phyloP scores from a whole-genome alignment of 169 alveolate genomes.

The Plasmodium adleri region DNA sequence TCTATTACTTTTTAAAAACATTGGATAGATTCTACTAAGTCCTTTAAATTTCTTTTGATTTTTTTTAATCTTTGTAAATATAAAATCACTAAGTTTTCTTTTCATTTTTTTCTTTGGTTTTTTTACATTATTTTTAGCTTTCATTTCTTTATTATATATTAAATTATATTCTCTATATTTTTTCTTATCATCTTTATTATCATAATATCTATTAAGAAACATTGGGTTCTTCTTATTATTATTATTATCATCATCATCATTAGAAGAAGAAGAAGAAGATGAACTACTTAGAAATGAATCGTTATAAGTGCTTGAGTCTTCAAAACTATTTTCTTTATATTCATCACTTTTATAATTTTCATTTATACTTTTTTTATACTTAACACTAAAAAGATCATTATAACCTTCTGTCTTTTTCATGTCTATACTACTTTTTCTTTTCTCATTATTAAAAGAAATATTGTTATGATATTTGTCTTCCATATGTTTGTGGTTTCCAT shows the following conservation, averaged over 20 bases:
- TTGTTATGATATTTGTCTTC: too few species aligned
- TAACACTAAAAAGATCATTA: too few species aligned
- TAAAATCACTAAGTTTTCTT: conserved; percentile 65
- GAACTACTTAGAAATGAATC: too few species aligned
- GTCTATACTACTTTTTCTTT: too few species aligned
- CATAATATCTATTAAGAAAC: background rate
- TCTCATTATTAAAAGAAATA: too few species aligned
- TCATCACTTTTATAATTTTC: too few species aligned
- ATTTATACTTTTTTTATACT: too few species aligned
- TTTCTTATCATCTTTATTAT: background rate
- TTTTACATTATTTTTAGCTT: background rate
- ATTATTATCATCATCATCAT: background rate
- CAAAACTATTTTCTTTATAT: too few species aligned
- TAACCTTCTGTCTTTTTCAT: too few species aligned
- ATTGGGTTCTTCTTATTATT: background rate
- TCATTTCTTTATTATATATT: background rate
- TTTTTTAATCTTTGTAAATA: conserved; percentile 35
- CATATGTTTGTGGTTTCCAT: too few species aligned
- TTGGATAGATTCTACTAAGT: conserved; percentile 28
- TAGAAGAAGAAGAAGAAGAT: background rate
- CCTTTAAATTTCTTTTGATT: conserved; percentile 51
- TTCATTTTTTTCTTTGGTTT: conserved; percentile 25
- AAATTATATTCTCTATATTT: background rate
- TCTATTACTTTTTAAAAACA: conserved; percentile 20
- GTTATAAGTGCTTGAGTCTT: too few species aligned